These are phyloP conservation scores for Sicyos baderoa DNA, from an alignment of 306 rosid genomes.

Conservation along the genomic window DNA sequence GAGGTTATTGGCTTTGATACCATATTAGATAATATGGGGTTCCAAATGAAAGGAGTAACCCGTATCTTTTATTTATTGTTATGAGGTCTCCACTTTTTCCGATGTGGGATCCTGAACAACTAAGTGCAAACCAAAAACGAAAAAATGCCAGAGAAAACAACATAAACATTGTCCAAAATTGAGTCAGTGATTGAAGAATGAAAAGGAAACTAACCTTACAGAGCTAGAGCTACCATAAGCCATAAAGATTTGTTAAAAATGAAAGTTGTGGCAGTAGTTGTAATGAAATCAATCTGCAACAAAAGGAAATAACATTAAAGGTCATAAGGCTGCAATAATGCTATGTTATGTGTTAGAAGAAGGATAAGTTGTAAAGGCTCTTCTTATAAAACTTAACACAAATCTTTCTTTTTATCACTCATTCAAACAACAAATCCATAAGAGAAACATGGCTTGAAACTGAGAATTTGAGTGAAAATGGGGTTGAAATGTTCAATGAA, in stretches of 20 bases:
- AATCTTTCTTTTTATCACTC: background rate
- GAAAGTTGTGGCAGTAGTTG: slow-evolving; percentile 21
- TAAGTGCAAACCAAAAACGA: no score
- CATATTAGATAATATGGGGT: no score
- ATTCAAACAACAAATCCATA: background rate
- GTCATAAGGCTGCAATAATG: slow-evolving; percentile 25
- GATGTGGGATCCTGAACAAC: no score
- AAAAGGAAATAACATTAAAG: background rate
- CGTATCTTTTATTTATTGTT: no score
- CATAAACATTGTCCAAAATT: background rate
- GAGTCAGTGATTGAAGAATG: background rate
- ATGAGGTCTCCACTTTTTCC: no score
- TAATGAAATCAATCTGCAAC: no score
- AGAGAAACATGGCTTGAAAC: background rate
- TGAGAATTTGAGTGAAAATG: background rate
- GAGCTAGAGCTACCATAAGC: slow-evolving; percentile 58
- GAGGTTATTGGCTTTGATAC: no score
- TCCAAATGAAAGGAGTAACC: no score
- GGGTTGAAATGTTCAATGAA: slow-evolving; percentile 14
- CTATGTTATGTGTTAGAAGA: no score
- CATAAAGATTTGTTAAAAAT: slow-evolving; percentile 34
- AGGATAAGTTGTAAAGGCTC: no score
- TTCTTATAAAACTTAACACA: no score
- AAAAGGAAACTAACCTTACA: slow-evolving; percentile 39
- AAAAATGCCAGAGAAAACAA: background rate